Percentiles rank a stretch among this genome's conserved stretches.
Evolutionary conservation across 2,329 filamentous ascomycete species (phyloP).

Genomic region (Chalaropsis ovoidea): DNA sequence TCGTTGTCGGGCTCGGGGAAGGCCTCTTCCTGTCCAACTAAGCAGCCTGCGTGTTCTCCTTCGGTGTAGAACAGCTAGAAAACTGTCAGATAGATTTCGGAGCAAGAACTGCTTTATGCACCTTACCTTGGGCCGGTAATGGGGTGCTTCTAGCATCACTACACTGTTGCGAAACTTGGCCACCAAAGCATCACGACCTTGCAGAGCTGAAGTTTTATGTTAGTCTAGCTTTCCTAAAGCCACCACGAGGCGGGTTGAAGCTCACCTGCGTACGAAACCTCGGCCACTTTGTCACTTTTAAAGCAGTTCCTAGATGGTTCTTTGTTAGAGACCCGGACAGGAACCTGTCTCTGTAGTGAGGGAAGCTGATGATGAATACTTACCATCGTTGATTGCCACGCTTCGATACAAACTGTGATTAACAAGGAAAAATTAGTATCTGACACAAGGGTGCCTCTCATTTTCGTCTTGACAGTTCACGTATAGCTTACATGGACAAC

Average conservation of each 20-base stretch:
- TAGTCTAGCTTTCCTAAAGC: not conserved
- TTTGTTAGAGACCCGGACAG: not conserved
- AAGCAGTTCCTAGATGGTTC: slow-evolving; percentile 56
- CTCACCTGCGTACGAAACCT: slow-evolving; percentile 88
- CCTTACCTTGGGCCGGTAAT: slow-evolving; percentile 72
- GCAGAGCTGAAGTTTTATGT: slow-evolving; percentile 54
- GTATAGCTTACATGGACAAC: slow-evolving; percentile 53
- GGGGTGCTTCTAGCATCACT: slow-evolving; percentile 77
- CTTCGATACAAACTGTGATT: slow-evolving; percentile 55
- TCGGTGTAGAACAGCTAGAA: slow-evolving; percentile 44
- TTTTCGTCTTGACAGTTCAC: too few species aligned
- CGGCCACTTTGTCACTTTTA: slow-evolving; percentile 72
- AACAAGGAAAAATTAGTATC: not conserved
- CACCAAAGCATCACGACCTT: slow-evolving; percentile 81
- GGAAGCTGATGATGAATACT: slow-evolving; percentile 25
- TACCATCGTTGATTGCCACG: slow-evolving; percentile 63
- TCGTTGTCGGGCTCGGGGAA: slow-evolving; percentile 76
- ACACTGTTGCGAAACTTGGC: slow-evolving; percentile 96
- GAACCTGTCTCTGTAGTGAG: not conserved
- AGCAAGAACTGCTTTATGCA: not conserved
- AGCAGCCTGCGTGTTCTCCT: slow-evolving; percentile 38
- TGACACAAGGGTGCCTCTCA: not conserved
- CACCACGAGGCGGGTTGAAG: too few species aligned
- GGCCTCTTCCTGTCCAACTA: slow-evolving; percentile 59
- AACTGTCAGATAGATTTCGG: slow-evolving; percentile 16